phyloP scores from a whole-genome alignment of 164 flowering plant genomes.

The Annona squamosa region DNA sequence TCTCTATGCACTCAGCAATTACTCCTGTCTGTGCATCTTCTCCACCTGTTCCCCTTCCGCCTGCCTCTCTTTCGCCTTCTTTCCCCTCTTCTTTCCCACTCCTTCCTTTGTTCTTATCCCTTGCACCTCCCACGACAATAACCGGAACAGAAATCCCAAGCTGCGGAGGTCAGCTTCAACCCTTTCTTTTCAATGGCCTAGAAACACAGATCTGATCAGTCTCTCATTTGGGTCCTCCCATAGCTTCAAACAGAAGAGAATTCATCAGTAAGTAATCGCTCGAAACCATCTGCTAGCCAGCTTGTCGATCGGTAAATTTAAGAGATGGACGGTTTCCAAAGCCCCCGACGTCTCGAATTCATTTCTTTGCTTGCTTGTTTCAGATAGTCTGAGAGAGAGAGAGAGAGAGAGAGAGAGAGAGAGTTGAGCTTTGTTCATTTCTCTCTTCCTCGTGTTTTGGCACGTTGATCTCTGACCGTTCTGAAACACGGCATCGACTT shows the following conservation, averaged over 20 bases:
- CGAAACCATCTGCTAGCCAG: neutral
- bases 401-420: constrained; percentile 1
- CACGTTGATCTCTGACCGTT: neutral
- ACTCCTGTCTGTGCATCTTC: constrained; percentile 25
- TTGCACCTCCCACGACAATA: neutral
- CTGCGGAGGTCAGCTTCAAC: no score
- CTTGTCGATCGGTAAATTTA: neutral
- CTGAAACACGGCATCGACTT: neutral
- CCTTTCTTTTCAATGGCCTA: neutral
- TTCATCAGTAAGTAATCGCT: neutral
- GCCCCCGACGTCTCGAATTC: neutral
- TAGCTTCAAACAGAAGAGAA: constrained; percentile 1
- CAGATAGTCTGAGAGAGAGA: neutral
- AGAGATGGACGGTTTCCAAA: neutral
- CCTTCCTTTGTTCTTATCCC: neutral
- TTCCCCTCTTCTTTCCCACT: neutral
- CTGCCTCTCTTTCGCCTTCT: neutral
- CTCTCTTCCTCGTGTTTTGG: neutral
- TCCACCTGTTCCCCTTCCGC: constrained; percentile 10
- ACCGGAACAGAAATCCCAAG: neutral
- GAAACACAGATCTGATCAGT: constrained; percentile 7
- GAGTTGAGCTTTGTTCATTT: neutral
- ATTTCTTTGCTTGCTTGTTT: neutral
- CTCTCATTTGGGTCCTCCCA: neutral
- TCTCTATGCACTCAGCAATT: constrained; percentile 26